Percentiles rank a stretch among this genome's conserved stretches.
These are phyloP conservation scores for Ophiostoma angusticollis DNA, from an alignment of 2,329 filamentous ascomycete species.

Conservation along the genomic window DNA sequence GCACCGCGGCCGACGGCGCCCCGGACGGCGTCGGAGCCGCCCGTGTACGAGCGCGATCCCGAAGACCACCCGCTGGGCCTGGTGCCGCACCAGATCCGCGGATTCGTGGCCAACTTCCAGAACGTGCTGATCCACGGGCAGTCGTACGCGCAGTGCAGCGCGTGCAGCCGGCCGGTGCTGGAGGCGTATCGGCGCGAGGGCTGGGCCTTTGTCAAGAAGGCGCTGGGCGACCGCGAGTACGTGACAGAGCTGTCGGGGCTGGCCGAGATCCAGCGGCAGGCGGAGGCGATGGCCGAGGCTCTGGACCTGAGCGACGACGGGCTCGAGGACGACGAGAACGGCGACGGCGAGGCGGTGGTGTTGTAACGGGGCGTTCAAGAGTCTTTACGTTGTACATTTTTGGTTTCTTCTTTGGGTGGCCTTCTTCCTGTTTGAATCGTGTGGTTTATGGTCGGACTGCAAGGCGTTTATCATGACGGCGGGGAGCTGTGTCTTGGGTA, in stretches of 20 bases:
- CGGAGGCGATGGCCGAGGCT: slow-evolving; percentile 37
- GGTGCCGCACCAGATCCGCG: slow-evolving; percentile 69
- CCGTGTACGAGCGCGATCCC: slow-evolving; percentile 40
- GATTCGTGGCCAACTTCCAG: slow-evolving; percentile 61
- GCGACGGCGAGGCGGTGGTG: slow-evolving; percentile 44
- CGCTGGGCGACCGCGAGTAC: slow-evolving; percentile 62
- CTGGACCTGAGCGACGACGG: slow-evolving; percentile 53
- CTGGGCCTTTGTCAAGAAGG: slow-evolving; percentile 66
- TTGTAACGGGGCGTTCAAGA: slow-evolving; percentile 18
- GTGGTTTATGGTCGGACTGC: no score
- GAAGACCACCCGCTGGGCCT: slow-evolving; percentile 50
- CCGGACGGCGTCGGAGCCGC: slow-evolving; percentile 22
- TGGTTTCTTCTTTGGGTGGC: background rate
- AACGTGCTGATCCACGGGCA: slow-evolving; percentile 61
- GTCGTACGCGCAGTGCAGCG: slow-evolving; percentile 71
- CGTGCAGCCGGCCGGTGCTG: slow-evolving; percentile 60
- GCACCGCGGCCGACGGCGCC: slow-evolving; percentile 36
- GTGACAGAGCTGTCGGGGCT: slow-evolving; percentile 65
- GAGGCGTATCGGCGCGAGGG: slow-evolving; percentile 52
- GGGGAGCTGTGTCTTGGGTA: no score
- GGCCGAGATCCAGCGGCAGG: slow-evolving; percentile 54
- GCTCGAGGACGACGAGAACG: slow-evolving; percentile 31
- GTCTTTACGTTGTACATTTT: background rate
- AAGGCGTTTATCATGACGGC: no score
- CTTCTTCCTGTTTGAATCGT: no score